Conservation (phyloP, 768 basidiomycete genomes). For the Tulasnella sp. region DNA sequence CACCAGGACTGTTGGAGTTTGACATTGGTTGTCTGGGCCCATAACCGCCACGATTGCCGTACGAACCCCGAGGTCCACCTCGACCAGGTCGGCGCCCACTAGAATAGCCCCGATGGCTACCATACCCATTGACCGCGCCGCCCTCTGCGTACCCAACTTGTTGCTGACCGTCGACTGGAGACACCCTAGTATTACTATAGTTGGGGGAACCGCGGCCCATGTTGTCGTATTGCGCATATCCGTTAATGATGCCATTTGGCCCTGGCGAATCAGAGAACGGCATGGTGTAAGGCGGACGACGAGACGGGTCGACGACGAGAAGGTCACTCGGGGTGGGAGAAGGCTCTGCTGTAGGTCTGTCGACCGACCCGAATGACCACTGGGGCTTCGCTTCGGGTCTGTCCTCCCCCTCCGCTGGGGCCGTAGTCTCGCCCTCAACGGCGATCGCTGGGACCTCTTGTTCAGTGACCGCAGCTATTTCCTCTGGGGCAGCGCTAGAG, state of each 20-base stretch:
- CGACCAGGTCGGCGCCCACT: slow-evolving; percentile 1
- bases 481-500: not conserved
- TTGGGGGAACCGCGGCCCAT: not conserved
- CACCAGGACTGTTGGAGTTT: not conserved
- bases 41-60: slow-evolving; percentile 13
- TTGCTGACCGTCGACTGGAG: not conserved
- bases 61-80: slow-evolving; percentile 1
- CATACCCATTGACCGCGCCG: slow-evolving; percentile 1
- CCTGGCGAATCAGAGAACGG: not conserved
- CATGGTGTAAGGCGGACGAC: not conserved
- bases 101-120: not conserved
- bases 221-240: not conserved
- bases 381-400: not conserved
- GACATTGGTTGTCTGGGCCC: not conserved
- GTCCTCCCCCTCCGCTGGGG: not conserved
- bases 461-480: not conserved
- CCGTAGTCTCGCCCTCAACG: not conserved
- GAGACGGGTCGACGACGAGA: slow-evolving; percentile 1
- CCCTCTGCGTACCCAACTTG: not conserved
- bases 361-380: slow-evolving; percentile 17
- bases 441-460: not conserved
- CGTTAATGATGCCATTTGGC: not conserved
- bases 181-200: not conserved
- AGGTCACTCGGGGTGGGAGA: not conserved
- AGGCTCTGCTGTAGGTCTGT: not conserved